These are phyloP conservation scores for Talaromyces borbonicus DNA, from an alignment of 495 filamentous ascomycete species.

Conservation along the genomic window DNA sequence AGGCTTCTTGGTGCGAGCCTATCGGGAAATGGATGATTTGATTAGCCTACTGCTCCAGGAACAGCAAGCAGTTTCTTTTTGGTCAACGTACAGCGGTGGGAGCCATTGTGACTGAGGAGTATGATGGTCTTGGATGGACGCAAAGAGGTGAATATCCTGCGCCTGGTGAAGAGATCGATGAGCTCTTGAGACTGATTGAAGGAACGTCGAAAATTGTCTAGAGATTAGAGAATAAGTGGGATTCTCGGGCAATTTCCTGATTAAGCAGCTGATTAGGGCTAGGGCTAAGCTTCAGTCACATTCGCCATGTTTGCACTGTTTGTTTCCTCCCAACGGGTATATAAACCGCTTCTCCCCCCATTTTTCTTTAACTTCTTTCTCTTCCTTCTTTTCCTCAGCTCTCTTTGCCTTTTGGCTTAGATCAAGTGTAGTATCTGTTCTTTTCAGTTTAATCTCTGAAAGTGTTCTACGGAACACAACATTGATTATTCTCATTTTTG, in stretches of 20 bases:
- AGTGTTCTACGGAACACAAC: slow-evolving; percentile 59
- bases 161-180: slow-evolving; percentile 21
- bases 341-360: slow-evolving; percentile 16
- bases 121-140: slow-evolving; percentile 26
- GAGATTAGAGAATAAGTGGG: slow-evolving; percentile 15
- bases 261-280: slow-evolving; percentile 21
- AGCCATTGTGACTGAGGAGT: slow-evolving; percentile 37
- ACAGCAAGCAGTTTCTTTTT: slow-evolving; percentile 74
- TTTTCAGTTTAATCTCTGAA: slow-evolving; percentile 92
- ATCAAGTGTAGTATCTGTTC: slow-evolving; percentile 99
- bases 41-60: slow-evolving; percentile 46
- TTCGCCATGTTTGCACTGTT: background rate
- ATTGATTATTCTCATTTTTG: slow-evolving; percentile 84
- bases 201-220: slow-evolving; percentile 11
- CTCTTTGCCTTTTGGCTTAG: slow-evolving; percentile 56
- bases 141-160: slow-evolving; percentile 55
- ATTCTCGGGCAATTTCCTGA: background rate
- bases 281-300: background rate
- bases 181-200: background rate
- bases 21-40: slow-evolving; percentile 14
- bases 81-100: slow-evolving; percentile 64
- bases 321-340: slow-evolving; percentile 9
- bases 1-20: slow-evolving; percentile 49
- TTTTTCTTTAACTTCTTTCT: slow-evolving; percentile 22
- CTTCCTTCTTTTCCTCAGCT: slow-evolving; percentile 44